Evolutionary conservation across 768 basidiomycete species (phyloP).

Genomic region (Lactifluus hygrophoroides): DNA sequence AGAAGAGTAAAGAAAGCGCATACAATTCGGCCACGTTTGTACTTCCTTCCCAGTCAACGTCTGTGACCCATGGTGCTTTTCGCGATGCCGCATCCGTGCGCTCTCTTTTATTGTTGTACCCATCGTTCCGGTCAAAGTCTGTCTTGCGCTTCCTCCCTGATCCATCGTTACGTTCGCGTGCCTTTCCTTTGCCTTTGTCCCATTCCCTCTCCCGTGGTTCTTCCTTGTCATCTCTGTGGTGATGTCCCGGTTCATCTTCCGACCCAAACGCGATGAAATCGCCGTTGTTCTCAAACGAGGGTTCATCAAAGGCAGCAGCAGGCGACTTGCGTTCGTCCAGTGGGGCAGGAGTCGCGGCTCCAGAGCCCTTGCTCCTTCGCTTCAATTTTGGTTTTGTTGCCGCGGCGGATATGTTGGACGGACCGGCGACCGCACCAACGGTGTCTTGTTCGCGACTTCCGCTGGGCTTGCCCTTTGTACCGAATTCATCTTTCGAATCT

Average conservation of each 20-base stretch:
- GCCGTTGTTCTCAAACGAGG: conserved; percentile 9
- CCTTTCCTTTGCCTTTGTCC: conserved; percentile 9
- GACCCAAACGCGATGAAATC: conserved; percentile 14
- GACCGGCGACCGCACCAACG: not conserved
- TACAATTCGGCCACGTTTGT: conserved; percentile 80
- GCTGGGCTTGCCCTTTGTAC: not conserved
- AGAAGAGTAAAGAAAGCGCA: conserved; percentile 25
- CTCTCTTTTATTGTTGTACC: conserved; percentile 45
- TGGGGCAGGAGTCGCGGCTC: not conserved
- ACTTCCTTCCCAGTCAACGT: conserved; percentile 66
- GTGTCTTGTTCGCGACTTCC: not conserved
- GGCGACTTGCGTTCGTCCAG: not conserved
- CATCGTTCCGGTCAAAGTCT: conserved; percentile 42
- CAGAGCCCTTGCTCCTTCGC: conserved; percentile 2
- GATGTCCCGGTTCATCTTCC: conserved; percentile 16
- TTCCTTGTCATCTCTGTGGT: not conserved
- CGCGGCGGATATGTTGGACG: not conserved
- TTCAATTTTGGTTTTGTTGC: not conserved
- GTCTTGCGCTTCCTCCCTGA: conserved; percentile 40
- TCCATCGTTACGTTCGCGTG: conserved; percentile 22
- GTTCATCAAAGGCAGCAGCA: not conserved
- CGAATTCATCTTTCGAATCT: not conserved
- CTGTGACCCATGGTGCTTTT: conserved; percentile 54
- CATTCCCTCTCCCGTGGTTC: conserved; percentile 14
- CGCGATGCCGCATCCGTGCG: conserved; percentile 43